A percentile compares a stretch with the other conserved stretches of the same genome.
Evolutionary conservation across 441 rosid genomes (phyloP).

Genomic region (Erodium texanum): DNA sequence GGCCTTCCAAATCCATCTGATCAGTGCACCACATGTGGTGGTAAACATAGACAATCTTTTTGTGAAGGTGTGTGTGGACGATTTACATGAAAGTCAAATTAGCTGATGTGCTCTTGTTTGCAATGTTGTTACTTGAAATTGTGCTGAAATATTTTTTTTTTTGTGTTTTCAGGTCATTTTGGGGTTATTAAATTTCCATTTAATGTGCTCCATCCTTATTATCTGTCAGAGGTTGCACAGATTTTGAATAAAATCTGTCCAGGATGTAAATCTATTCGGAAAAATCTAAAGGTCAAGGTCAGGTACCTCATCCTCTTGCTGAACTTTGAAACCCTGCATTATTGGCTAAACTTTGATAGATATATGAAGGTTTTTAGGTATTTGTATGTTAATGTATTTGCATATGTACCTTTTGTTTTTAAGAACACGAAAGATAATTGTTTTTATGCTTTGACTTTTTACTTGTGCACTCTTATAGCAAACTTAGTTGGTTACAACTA

Average conservation of each 20-base stretch:
- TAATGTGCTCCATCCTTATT: conserved; percentile 63
- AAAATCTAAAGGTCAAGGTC: conserved; percentile 57
- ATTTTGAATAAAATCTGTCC: conserved; percentile 79
- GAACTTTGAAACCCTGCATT: conserved; percentile 1
- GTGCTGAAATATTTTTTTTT: conserved; percentile 16
- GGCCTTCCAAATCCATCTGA: conserved; percentile 72
- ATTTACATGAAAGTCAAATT: conserved; percentile 13
- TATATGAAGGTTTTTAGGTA: not conserved
- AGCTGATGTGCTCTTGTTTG: conserved; percentile 9
- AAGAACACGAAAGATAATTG: not conserved
- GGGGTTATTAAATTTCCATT: conserved; percentile 57
- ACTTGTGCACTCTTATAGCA: not conserved
- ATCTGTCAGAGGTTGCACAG: conserved; percentile 53
- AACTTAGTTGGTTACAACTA: not conserved
- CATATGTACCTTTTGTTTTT: not conserved
- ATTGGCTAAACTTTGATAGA: not conserved
- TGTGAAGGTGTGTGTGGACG: conserved; percentile 63
- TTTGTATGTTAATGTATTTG: not conserved
- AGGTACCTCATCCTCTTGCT: conserved; percentile 24
- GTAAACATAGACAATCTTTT: conserved; percentile 37
- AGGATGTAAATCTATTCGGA: conserved; percentile 64
- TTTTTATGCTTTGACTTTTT: not conserved
- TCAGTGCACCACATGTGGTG: conserved; percentile 61
- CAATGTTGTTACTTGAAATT: conserved; percentile 10
- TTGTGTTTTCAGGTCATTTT: conserved; percentile 55